Conservation (phyloP, 495 filamentous ascomycete species). For the Trichoderma asperelloides region DNA sequence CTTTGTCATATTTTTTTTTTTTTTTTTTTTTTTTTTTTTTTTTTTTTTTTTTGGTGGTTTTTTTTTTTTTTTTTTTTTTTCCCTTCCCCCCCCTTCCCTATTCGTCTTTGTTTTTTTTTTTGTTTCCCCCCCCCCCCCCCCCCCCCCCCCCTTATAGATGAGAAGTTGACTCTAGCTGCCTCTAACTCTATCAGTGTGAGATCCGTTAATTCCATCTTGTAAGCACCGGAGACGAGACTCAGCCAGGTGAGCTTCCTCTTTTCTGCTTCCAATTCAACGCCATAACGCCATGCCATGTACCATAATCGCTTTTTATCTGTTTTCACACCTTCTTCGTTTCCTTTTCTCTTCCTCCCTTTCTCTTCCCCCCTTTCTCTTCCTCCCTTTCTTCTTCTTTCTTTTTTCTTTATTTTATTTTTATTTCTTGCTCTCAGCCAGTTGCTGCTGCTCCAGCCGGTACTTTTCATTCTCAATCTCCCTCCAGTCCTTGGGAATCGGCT, state of each 20-base stretch:
- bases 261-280: background rate
- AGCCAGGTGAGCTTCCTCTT: background rate
- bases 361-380: background rate
- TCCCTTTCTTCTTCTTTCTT: background rate
- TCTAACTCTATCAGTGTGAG: background rate
- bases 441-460: conserved; percentile 27
- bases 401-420: conserved; percentile 13
- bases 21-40: background rate
- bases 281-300: conserved; percentile 3
- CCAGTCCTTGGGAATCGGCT: conserved; percentile 43
- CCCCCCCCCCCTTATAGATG: too few relatives aligned
- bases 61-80: too few relatives aligned
- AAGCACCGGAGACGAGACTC: background rate
- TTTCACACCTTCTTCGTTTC: background rate
- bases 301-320: background rate
- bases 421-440: background rate
- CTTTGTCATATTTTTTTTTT: background rate
- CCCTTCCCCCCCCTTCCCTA: too few relatives aligned
- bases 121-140: too few relatives aligned
- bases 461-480: conserved; percentile 48
- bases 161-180: background rate
- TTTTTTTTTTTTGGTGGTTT: too few relatives aligned
- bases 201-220: background rate
- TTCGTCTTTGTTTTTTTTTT: too few relatives aligned
- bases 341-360: conserved; percentile 11